Evolutionary conservation across 2,329 filamentous ascomycete genomes (phyloP), one percentile per base, ranked within the genome.

Genomic region (Monilinia vaccinii-corymbosi): DNA sequence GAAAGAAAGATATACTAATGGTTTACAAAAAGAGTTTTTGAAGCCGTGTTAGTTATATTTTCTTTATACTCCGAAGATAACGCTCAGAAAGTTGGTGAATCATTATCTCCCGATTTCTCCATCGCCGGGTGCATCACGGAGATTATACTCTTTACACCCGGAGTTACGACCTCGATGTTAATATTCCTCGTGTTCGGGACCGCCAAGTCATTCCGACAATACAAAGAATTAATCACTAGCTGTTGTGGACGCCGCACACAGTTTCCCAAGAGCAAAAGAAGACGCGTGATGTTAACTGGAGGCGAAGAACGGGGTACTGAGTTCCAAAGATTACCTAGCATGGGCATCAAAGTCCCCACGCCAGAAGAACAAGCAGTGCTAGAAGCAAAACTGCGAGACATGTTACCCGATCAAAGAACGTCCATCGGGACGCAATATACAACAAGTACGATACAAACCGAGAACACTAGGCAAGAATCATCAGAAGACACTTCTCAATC

Each of bases 181-280:
- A 65, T 67, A 4, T 77, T 76, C 44, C 58, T 75, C 46, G 72
- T 77, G 3, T 77, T 77, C 60, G 75, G 75, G 10, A 77, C 75
- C 1, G 75, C 74, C 1, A 72, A 72, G 60, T 71, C 69, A 6
- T 75, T 64, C 64, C 58, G 63, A 32, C 66, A 70, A 56, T 71
- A 71, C 48, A 60, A 65, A 31, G 62, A 69, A 47, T 23, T 71
- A 16, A 51, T 71, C 14, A 4, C 61, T 25, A 64, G 66, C 23
- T 60, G 61, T 3, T 67, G 66, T 51, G 66, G 66, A 2, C 47
- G 11, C 4, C 46, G 56, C 25, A 31, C 13, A 4, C 52, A 25
- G 10, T 52, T 58, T 10, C 46, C 56, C 1, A 52, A 52, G 31
- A 58, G 56, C 31, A 58, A 45, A 44, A 58, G 36, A 34, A 58